Base-by-base conservation (phyloP, 257 asterid genomes). In the Asclepias syriaca region DNA sequence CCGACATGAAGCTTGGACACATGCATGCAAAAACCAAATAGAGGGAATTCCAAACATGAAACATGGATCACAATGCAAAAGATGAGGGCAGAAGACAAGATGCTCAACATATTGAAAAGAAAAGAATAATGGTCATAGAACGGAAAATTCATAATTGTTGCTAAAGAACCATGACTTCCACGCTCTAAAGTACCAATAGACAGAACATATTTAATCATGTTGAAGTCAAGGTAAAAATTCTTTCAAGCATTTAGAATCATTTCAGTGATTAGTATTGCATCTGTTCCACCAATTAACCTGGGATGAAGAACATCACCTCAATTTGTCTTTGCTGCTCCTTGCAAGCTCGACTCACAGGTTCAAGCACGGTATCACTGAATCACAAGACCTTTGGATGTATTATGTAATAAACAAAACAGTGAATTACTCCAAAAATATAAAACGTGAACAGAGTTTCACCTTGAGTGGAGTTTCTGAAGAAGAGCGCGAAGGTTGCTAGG, bases 251-350 rank as follows among this genome's bases (percentile, higher is more conserved):
- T 16, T 51, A 34, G 32, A 18, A 45, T 18, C 15, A 51, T 27
- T 51, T 53, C 29, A 40, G 21, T 55, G 15, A 22, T 6, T 34
- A 54, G 45, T 56, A 21, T 50, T n/a, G 18, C 8, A 68, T 68
- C 61, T 34, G n/a, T 8, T 10, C 46, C 1, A 14, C 18, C 19
- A 49, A 46, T 43, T 72, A 15, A 32, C 55, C 66, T 39, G 1
- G 13, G 57, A 43, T 1, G 77, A 32, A 68, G 69, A 69, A 57
- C 56, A 49, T 84, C 80, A 94, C 99, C 98, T 95, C 92, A 76
- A 95, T 92, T 86, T 90, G 97, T 81, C 99, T 87, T 67, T 95
- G 99, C 79, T 90, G 99, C 78, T 95, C 98, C 87, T 86, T 92
- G 92, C 99, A 92, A 74, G 98, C 94, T 80, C 89, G 96, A 75